A percentile compares a stretch with the other conserved stretches of the same genome.
Evolutionary conservation across 225 moss, liverwort and hornwort species (phyloP).

Genomic region (Physcomitrium patens): DNA sequence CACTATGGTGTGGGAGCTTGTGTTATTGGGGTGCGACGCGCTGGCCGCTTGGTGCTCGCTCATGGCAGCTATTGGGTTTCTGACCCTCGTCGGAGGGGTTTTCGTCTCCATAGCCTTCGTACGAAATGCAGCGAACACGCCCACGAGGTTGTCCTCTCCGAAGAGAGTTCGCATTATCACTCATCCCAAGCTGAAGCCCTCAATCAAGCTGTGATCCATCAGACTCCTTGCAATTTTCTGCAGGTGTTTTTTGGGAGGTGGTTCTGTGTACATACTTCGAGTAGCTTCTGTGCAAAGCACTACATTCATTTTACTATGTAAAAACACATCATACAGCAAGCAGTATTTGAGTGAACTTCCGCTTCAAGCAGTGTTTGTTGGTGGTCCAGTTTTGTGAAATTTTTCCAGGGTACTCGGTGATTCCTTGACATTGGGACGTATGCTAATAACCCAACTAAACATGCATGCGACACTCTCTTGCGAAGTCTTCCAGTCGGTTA

Average conservation of each 20-base stretch:
- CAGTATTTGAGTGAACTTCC: background rate
- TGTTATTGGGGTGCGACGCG: slow-evolving; percentile 43
- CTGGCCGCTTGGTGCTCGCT: slow-evolving; percentile 46
- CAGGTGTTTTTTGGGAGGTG: background rate
- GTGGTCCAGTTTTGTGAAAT: background rate
- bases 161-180: slow-evolving; percentile 34
- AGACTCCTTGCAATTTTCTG: background rate
- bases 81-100: slow-evolving; percentile 39
- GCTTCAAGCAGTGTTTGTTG: background rate
- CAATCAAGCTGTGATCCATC: slow-evolving; percentile 34
- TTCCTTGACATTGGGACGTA: too few species aligned
- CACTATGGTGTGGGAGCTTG: slow-evolving; percentile 35
- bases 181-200: slow-evolving; percentile 31
- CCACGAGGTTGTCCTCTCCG: background rate
- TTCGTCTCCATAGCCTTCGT: slow-evolving; percentile 53
- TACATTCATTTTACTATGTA: background rate
- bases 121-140: slow-evolving; percentile 35
- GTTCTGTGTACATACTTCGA: background rate
- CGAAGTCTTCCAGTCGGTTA: too few species aligned
- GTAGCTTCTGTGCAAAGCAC: background rate
- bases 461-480: too few species aligned
- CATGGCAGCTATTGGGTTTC: slow-evolving; percentile 32
- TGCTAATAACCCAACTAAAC: too few species aligned
- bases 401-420: too few species aligned
- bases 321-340: background rate